A percentile compares a stretch with the other conserved stretches of the same genome.
Conservation (phyloP, 495 filamentous ascomycete species). For the Talaromyces adpressus region DNA sequence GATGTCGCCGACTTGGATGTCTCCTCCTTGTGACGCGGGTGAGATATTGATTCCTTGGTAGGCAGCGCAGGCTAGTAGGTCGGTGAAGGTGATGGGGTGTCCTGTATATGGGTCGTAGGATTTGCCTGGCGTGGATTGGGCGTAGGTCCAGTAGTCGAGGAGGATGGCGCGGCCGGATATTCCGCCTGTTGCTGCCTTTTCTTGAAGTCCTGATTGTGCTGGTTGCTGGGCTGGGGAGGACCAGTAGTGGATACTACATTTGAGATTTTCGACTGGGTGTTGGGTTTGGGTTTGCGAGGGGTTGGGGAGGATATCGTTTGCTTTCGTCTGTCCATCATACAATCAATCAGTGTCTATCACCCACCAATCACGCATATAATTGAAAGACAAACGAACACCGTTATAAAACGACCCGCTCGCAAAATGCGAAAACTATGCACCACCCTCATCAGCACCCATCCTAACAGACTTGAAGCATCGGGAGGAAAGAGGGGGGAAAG, state of each 20-base stretch:
- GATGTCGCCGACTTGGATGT: conserved; percentile 58
- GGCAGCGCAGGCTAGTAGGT: conserved; percentile 51
- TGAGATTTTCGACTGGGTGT: conserved; percentile 27
- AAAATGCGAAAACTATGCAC: background rate
- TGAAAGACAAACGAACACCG: background rate
- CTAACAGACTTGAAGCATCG: background rate
- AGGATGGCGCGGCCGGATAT: conserved; percentile 45
- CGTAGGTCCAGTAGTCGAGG: conserved; percentile 43
- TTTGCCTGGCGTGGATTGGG: conserved; percentile 10
- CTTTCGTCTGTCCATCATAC: background rate
- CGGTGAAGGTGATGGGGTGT: conserved; percentile 51
- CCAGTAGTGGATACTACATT: conserved; percentile 43
- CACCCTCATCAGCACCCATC: background rate
- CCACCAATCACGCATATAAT: background rate
- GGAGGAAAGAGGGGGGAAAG: background rate
- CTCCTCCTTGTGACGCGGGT: conserved; percentile 49
- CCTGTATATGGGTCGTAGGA: conserved; percentile 48
- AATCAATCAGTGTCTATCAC: background rate
- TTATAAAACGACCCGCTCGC: background rate
- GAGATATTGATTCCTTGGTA: conserved; percentile 37
- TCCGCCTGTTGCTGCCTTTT: conserved; percentile 18
- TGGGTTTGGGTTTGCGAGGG: background rate
- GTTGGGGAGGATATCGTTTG: background rate
- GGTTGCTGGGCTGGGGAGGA: conserved; percentile 7
- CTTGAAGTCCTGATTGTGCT: background rate